Percentiles rank a stretch among this genome's conserved stretches.
phyloP scores from a whole-genome alignment of 805 yeast genomes.

The Nakazawaea ernobii region DNA sequence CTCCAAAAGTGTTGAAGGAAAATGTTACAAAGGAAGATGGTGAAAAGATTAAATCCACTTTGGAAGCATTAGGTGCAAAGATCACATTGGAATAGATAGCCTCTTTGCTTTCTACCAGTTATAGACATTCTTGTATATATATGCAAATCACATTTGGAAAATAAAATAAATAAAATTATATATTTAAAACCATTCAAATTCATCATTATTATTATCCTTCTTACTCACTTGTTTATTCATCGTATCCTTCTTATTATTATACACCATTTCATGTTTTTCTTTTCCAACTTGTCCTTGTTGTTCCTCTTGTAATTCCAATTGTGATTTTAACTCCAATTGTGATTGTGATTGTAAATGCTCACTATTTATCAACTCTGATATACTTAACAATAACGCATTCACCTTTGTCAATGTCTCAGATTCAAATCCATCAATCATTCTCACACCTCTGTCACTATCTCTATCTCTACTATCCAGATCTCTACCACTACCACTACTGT shows the following conservation, averaged over 20 bases:
- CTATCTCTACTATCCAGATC: no score
- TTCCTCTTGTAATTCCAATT: no score
- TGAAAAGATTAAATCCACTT: constrained; percentile 86
- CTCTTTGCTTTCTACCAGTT: no score
- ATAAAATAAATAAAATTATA: no score
- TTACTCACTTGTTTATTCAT: neutral
- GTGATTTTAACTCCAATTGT: no score
- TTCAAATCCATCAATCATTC: neutral
- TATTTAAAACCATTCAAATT: no score
- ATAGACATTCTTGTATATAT: neutral
- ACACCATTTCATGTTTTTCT: no score
- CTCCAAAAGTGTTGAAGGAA: constrained; percentile 94
- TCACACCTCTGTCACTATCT: no score
- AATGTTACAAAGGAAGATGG: constrained; percentile 96
- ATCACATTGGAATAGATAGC: constrained; percentile 81
- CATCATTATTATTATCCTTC: neutral
- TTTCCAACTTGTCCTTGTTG: no score
- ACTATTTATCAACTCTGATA: neutral
- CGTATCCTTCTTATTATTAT: neutral
- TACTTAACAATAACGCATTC: constrained; percentile 8
- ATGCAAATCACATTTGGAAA: neutral
- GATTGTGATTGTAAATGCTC: neutral
- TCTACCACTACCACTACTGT: no score
- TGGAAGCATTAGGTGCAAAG: constrained; percentile 96
- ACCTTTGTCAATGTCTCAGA: neutral